Evolutionary conservation across 176 grass and related monocot genomes (phyloP).

Genomic region (Hordeum marinum): DNA sequence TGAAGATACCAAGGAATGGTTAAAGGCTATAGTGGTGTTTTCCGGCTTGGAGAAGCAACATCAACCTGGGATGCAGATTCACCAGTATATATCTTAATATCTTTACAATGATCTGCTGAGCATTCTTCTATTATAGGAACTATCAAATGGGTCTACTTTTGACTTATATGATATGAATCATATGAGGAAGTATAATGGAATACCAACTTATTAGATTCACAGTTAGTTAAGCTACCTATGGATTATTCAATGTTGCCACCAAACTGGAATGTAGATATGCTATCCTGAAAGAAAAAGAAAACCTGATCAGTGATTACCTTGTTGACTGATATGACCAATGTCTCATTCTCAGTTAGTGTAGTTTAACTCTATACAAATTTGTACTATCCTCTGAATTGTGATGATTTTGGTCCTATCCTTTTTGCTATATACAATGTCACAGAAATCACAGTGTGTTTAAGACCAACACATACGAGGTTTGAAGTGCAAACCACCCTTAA

Average conservation of each 20-base stretch:
- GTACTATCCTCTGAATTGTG: neutral
- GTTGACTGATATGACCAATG: neutral
- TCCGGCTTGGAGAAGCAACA: constrained; percentile 92
- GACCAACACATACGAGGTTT: neutral
- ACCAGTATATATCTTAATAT: constrained; percentile 47
- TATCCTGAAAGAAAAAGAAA: neutral
- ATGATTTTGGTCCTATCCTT: neutral
- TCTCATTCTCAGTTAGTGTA: neutral
- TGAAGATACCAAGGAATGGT: constrained; percentile 94
- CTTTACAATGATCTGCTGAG: neutral
- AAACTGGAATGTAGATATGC: neutral
- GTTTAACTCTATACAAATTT: neutral
- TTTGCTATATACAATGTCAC: neutral
- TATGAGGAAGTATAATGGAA: neutral
- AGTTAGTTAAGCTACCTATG: neutral
- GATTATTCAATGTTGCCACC: neutral
- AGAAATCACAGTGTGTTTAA: neutral
- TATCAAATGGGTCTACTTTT: neutral
- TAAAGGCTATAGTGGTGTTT: constrained; percentile 90
- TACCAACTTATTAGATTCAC: neutral
- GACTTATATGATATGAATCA: neutral
- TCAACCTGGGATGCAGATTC: constrained; percentile 99
- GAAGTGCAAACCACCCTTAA: neutral
- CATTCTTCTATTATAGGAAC: neutral
- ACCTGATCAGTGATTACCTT: neutral